phyloP scores from a whole-genome alignment of 2,329 filamentous ascomycete genomes.

The Colletotrichum euphorbiae region DNA sequence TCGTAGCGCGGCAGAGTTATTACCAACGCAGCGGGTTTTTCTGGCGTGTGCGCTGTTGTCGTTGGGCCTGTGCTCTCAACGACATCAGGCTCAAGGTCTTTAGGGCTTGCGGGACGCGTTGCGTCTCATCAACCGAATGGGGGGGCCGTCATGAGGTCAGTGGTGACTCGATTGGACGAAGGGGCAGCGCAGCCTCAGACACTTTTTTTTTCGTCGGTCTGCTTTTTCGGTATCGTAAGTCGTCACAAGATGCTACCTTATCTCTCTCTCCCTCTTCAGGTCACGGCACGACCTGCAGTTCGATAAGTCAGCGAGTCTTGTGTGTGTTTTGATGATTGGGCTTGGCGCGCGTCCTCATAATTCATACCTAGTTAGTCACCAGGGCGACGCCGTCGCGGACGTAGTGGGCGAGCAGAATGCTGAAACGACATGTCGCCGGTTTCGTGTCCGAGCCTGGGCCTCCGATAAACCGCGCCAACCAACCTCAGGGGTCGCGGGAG shows the following conservation, averaged over 20 bases:
- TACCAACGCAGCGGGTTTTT: slow-evolving; percentile 16
- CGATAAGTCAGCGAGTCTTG: not conserved
- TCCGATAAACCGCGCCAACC: not conserved
- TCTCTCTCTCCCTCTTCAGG: no score
- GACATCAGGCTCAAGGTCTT: slow-evolving; percentile 5
- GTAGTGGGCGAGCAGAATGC: slow-evolving; percentile 26
- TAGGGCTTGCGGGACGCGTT: slow-evolving; percentile 11
- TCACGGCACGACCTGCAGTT: no score
- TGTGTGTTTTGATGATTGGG: not conserved
- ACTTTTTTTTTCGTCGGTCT: not conserved
- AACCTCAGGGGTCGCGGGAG: not conserved
- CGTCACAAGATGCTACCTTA: not conserved
- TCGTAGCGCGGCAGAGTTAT: slow-evolving; percentile 6
- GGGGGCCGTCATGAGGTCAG: slow-evolving; percentile 1
- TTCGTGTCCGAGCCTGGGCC: slow-evolving; percentile 30
- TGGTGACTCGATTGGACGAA: not conserved
- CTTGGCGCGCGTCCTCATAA: not conserved
- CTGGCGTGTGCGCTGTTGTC: slow-evolving; percentile 3
- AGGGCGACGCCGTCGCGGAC: slow-evolving; percentile 29
- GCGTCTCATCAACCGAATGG: slow-evolving; percentile 11
- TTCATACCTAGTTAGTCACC: slow-evolving; percentile 12
- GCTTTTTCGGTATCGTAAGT: not conserved
- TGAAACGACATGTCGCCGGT: slow-evolving; percentile 38
- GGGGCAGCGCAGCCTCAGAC: not conserved
- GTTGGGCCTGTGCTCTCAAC: not conserved